These are phyloP conservation scores for Russula sp. DNA, from an alignment of 768 basidiomycete species.

Conservation along the genomic window DNA sequence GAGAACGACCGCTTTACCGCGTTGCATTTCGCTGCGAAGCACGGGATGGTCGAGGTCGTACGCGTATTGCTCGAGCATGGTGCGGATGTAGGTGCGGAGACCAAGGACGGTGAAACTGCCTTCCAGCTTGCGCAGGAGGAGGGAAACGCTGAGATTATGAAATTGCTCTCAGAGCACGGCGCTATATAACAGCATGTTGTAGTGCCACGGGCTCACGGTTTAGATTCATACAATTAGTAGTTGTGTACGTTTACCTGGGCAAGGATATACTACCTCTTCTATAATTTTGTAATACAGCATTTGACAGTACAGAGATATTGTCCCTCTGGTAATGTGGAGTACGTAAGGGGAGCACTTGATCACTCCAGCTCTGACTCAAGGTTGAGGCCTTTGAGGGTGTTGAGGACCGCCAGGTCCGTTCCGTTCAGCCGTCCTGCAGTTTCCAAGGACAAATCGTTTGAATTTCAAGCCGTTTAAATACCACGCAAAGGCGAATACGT, in stretches of 20 bases:
- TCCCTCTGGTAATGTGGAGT: too few relatives aligned
- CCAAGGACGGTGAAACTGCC: background rate
- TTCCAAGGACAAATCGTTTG: constrained; percentile 20
- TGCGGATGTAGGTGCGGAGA: background rate
- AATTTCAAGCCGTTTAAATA: constrained; percentile 10
- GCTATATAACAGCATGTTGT: background rate
- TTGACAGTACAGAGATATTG: too few relatives aligned
- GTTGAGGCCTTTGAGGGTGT: too few relatives aligned
- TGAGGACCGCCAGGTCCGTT: too few relatives aligned
- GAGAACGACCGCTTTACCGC: background rate
- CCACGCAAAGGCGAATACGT: constrained; percentile 16
- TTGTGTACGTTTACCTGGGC: too few relatives aligned
- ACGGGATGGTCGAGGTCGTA: background rate
- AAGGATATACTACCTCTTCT: too few relatives aligned
- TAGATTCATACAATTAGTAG: background rate
- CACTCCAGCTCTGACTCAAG: too few relatives aligned
- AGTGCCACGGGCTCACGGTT: background rate
- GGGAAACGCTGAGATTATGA: background rate
- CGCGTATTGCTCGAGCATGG: background rate
- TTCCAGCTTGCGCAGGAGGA: background rate
- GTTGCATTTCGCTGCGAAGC: background rate
- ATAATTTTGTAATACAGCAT: too few relatives aligned
- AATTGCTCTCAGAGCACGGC: background rate
- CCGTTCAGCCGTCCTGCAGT: too few relatives aligned
- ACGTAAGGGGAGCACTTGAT: too few relatives aligned